Evolutionary conservation across 2,329 filamentous ascomycete genomes (phyloP).

Genomic region (Teratosphaeriaceae sp.): DNA sequence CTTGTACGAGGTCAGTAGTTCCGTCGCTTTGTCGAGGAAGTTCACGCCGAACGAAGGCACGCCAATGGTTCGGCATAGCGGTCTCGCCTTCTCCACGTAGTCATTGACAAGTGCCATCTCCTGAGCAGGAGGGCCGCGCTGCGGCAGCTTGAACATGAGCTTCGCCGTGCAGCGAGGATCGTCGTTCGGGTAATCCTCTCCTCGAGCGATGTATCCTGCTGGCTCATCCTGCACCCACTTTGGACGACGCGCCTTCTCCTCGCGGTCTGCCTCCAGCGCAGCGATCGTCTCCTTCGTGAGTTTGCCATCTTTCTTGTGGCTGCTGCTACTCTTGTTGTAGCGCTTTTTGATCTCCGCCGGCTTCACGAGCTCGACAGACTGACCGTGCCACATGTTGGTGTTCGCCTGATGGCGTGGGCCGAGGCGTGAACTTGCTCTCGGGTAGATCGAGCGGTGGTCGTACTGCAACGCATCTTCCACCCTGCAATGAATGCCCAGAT

Average conservation of each 20-base stretch:
- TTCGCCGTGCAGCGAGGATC: slow-evolving; percentile 70
- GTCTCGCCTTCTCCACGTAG: slow-evolving; percentile 67
- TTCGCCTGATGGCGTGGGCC: slow-evolving; percentile 88
- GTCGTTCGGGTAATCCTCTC: slow-evolving; percentile 67
- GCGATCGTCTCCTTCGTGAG: slow-evolving; percentile 72
- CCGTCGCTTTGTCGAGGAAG: slow-evolving; percentile 74
- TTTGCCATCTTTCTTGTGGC: slow-evolving; percentile 69
- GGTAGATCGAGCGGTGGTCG: slow-evolving; percentile 89
- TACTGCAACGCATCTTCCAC: slow-evolving; percentile 94
- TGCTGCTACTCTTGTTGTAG: slow-evolving; percentile 49
- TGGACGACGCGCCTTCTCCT: slow-evolving; percentile 71
- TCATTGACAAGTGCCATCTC: slow-evolving; percentile 59
- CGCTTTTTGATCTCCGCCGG: slow-evolving; percentile 78
- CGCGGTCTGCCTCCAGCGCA: slow-evolving; percentile 73
- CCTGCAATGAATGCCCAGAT: slow-evolving; percentile 90
- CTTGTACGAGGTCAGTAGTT: slow-evolving; percentile 62
- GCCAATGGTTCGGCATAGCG: slow-evolving; percentile 59
- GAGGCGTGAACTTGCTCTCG: slow-evolving; percentile 84
- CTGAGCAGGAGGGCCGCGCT: slow-evolving; percentile 27
- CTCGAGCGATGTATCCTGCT: slow-evolving; percentile 73
- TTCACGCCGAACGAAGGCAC: slow-evolving; percentile 75
- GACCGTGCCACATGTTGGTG: slow-evolving; percentile 77
- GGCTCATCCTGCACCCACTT: slow-evolving; percentile 95
- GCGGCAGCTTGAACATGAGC: slow-evolving; percentile 65
- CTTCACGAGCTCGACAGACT: slow-evolving; percentile 84